Conservation (phyloP, 495 filamentous ascomycete species). For the Opeltia flavorubescens region DNA sequence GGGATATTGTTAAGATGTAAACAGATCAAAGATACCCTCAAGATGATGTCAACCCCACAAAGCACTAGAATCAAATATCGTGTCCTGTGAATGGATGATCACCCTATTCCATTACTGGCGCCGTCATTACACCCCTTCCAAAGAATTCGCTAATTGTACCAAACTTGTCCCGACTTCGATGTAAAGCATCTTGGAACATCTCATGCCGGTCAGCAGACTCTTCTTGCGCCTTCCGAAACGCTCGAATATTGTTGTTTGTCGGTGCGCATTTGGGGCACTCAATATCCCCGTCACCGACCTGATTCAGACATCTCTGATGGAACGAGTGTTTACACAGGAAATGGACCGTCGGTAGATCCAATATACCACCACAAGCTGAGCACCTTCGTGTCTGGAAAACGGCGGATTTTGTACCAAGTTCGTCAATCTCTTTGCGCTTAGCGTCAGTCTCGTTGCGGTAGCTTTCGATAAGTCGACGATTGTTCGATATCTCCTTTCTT, state of each 20-base stretch:
- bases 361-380: slow-evolving; percentile 53
- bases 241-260: slow-evolving; percentile 72
- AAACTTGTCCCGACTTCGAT: slow-evolving; percentile 70
- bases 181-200: slow-evolving; percentile 68
- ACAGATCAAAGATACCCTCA: too few relatives aligned
- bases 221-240: slow-evolving; percentile 72
- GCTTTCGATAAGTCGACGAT: slow-evolving; percentile 66
- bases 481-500: slow-evolving; percentile 67
- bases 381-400: slow-evolving; percentile 88
- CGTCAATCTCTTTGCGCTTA: slow-evolving; percentile 62
- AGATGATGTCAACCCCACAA: too few relatives aligned
- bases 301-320: slow-evolving; percentile 73
- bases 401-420: slow-evolving; percentile 61
- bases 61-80: too few relatives aligned
- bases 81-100: too few relatives aligned
- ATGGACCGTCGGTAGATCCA: slow-evolving; percentile 83
- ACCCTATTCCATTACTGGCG: too few relatives aligned
- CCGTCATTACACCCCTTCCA: slow-evolving; percentile 75
- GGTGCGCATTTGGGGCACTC: slow-evolving; percentile 78
- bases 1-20: too few relatives aligned
- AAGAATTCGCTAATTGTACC: slow-evolving; percentile 87
- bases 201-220: slow-evolving; percentile 84
- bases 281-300: slow-evolving; percentile 47
- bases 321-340: slow-evolving; percentile 95
- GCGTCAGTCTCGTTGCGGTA: slow-evolving; percentile 76